A percentile compares a stretch with the other conserved stretches of the same genome.
These are phyloP conservation scores for Daldinia bambusicola DNA, from an alignment of 495 filamentous ascomycete species.

Conservation along the genomic window DNA sequence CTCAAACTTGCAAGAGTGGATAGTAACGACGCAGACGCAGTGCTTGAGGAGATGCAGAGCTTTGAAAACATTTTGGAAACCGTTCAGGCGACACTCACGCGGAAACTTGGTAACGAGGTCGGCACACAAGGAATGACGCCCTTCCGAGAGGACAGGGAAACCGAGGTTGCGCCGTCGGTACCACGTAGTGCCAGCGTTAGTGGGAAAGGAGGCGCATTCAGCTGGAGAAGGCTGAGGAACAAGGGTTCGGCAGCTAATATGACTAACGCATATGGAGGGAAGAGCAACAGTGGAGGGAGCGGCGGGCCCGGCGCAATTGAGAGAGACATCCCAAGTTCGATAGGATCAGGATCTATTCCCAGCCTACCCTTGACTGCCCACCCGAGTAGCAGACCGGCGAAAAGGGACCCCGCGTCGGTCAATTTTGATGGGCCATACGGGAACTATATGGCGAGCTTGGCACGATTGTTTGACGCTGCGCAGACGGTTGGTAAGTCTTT, in stretches of 20 bases:
- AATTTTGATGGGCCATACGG: conserved; percentile 84
- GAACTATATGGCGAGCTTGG: conserved; percentile 90
- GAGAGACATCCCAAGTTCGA: conserved; percentile 36
- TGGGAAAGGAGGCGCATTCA: conserved; percentile 75
- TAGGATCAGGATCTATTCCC: conserved; percentile 59
- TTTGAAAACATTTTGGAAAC: conserved; percentile 88
- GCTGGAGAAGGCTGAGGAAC: conserved; percentile 87
- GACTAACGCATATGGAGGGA: conserved; percentile 57
- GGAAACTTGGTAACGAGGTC: conserved; percentile 91
- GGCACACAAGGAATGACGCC: conserved; percentile 74
- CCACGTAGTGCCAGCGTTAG: conserved; percentile 66
- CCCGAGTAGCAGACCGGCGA: conserved; percentile 66
- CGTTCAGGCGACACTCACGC: conserved; percentile 76
- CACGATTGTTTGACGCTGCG: conserved; percentile 91
- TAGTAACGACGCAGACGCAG: conserved; percentile 86
- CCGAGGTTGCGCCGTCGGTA: conserved; percentile 49
- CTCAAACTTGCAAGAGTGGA: conserved; percentile 85
- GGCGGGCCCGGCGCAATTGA: conserved; percentile 48
- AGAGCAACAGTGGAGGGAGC: conserved; percentile 48
- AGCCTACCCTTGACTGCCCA: conserved; percentile 85
- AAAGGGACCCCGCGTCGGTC: conserved; percentile 74
- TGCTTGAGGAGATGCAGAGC: conserved; percentile 95
- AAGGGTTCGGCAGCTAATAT: conserved; percentile 79
- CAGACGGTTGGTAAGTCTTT: conserved; percentile 86
- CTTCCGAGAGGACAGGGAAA: conserved; percentile 69